Conservation (phyloP, 148 eudicot species). For the Camellia granthamiana region DNA sequence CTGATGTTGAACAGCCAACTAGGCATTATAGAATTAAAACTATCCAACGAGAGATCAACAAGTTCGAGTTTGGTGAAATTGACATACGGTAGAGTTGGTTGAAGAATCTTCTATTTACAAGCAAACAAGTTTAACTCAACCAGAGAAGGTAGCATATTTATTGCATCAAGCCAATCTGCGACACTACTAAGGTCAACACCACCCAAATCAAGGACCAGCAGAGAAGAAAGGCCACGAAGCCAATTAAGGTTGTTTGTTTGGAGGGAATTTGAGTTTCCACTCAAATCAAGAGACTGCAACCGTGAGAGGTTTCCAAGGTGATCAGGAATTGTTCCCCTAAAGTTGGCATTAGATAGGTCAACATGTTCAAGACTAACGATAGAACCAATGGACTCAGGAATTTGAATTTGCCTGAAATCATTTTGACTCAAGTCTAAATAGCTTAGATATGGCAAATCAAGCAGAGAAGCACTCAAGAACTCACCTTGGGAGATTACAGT, state of each 20-base stretch:
- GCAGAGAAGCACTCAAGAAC: background rate
- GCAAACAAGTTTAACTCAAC: background rate
- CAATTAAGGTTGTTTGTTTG: background rate
- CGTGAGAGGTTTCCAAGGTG: slow-evolving; percentile 1
- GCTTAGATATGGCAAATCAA: background rate
- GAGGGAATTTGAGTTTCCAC: background rate
- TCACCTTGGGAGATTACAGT: background rate
- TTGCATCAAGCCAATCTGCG: background rate
- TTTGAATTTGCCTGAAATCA: background rate
- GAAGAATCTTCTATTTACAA: background rate
- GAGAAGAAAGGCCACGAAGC: background rate
- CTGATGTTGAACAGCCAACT: background rate
- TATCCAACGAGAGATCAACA: background rate
- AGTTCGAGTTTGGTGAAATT: background rate
- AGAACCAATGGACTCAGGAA: slow-evolving; percentile 6
- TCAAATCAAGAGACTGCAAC: slow-evolving; percentile 3
- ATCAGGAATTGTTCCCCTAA: background rate
- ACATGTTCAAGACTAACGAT: background rate
- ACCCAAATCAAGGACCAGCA: slow-evolving; percentile 2
- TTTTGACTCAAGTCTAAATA: background rate
- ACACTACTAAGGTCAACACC: background rate
- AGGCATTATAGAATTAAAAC: background rate
- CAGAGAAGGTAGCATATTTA: slow-evolving; percentile 1
- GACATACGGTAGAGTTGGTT: background rate
- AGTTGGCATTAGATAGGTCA: background rate